These are phyloP conservation scores for Mucuna pruriens DNA, from an alignment of 306 rosid species.

Conservation along the genomic window DNA sequence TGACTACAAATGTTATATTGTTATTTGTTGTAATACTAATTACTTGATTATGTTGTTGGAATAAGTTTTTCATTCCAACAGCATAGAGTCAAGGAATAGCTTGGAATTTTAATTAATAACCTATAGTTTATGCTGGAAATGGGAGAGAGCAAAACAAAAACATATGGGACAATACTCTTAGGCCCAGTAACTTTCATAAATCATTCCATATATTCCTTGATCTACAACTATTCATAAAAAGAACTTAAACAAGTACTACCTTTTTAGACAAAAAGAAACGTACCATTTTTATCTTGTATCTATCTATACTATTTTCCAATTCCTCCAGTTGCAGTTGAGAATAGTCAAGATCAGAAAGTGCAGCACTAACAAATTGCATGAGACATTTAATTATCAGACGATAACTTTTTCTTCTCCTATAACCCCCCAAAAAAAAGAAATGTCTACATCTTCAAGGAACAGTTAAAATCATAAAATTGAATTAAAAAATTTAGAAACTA, in stretches of 20 bases:
- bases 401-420: not conserved
- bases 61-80: no score
- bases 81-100: no score
- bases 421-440: no score
- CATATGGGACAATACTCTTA: not conserved
- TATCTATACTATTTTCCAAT: conserved; percentile 5
- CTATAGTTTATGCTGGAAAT: no score
- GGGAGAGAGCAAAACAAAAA: not conserved
- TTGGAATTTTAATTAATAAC: not conserved
- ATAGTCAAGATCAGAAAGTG: conserved; percentile 14
- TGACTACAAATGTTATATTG: no score
- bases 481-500: no score
- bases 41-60: no score
- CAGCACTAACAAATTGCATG: not conserved
- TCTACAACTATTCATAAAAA: not conserved
- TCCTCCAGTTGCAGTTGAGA: not conserved
- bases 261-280: not conserved
- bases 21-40: no score
- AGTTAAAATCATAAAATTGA: no score
- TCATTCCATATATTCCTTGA: conserved; percentile 16
- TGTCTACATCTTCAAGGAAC: no score
- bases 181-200: conserved; percentile 3
- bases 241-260: not conserved
- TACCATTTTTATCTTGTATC: not conserved
- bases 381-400: not conserved